Evolutionary conservation across 148 eudicot species (phyloP).

Genomic region (Spergularia bocconei): DNA sequence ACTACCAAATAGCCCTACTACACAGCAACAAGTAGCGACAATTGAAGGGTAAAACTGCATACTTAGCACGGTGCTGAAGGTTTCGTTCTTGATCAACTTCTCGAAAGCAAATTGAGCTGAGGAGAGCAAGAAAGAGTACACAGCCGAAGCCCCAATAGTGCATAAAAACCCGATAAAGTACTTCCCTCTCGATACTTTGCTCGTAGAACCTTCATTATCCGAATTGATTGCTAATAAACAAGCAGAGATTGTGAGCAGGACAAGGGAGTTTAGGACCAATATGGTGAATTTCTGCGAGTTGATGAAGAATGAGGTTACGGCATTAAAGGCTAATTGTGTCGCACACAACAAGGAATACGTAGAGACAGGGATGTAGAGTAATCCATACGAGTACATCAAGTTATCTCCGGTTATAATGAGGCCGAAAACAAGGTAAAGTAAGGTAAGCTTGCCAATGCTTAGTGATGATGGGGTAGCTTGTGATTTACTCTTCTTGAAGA

Average conservation of each 20-base stretch:
- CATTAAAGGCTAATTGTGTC: conserved; percentile 56
- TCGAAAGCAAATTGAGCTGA: conserved; percentile 38
- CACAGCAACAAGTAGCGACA: conserved; percentile 30
- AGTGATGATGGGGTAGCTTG: background rate
- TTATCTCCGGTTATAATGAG: conserved; percentile 31
- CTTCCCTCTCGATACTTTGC: conserved; percentile 2
- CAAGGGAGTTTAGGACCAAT: conserved; percentile 38
- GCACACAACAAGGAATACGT: conserved; percentile 51
- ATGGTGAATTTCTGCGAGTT: conserved; percentile 49
- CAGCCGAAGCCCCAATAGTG: conserved; percentile 46
- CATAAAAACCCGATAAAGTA: conserved; percentile 41
- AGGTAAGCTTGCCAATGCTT: conserved; percentile 2
- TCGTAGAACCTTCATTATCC: conserved; percentile 2
- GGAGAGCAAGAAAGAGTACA: conserved; percentile 37
- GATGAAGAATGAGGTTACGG: conserved; percentile 39
- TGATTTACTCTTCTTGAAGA: background rate
- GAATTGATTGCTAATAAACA: conserved; percentile 38
- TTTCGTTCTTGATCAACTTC: conserved; percentile 32
- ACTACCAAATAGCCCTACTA: conserved; percentile 45
- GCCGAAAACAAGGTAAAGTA: conserved; percentile 35
- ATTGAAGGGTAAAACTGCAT: conserved; percentile 38
- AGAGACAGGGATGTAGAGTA: conserved; percentile 49
- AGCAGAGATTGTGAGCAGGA: conserved; percentile 46
- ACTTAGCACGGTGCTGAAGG: conserved; percentile 26
- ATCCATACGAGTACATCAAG: conserved; percentile 44